phyloP scores from a whole-genome alignment of 805 yeast genomes.

The Lipomyces orientalis region DNA sequence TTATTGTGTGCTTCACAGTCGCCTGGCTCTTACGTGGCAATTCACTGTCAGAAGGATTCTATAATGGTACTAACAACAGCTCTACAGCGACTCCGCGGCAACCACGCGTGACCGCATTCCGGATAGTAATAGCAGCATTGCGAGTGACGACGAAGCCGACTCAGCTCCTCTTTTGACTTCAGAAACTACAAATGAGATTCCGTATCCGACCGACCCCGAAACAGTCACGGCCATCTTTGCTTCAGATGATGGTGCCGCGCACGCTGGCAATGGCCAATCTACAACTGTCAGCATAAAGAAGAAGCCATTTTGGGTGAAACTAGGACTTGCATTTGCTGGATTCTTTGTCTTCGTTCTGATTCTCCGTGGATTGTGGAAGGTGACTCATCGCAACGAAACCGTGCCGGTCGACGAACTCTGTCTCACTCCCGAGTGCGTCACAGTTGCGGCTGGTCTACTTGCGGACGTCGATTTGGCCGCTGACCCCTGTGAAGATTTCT shows the following conservation, averaged over 20 bases:
- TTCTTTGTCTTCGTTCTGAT: conserved; percentile 26
- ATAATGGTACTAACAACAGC: not conserved
- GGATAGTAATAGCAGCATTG: conserved; percentile 27
- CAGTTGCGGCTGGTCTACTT: conserved; percentile 32
- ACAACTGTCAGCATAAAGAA: conserved; percentile 3
- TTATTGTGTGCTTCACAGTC: not conserved
- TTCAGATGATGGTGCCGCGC: conserved; percentile 30
- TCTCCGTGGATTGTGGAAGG: conserved; percentile 29
- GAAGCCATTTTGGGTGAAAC: conserved; percentile 24
- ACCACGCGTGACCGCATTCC: conserved; percentile 27
- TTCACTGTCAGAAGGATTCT: not conserved
- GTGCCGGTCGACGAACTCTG: conserved; percentile 17
- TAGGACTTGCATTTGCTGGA: conserved; percentile 11
- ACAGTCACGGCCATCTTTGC: conserved; percentile 34
- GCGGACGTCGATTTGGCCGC: conserved; percentile 32
- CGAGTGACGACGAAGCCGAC: conserved; percentile 35
- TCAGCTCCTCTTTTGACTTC: conserved; percentile 33
- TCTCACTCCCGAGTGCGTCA: conserved; percentile 33
- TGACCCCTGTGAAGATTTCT: conserved; percentile 36
- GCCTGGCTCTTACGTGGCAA: not conserved
- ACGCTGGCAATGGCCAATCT: conserved; percentile 16
- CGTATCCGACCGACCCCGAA: conserved; percentile 28
- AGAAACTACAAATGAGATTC: conserved; percentile 30
- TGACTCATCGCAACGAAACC: conserved; percentile 17
- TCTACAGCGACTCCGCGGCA: not conserved